Percentiles rank a stretch among this genome's conserved stretches.
Conservation (phyloP, 768 basidiomycete genomes). For the Lactifluus echinatus region DNA sequence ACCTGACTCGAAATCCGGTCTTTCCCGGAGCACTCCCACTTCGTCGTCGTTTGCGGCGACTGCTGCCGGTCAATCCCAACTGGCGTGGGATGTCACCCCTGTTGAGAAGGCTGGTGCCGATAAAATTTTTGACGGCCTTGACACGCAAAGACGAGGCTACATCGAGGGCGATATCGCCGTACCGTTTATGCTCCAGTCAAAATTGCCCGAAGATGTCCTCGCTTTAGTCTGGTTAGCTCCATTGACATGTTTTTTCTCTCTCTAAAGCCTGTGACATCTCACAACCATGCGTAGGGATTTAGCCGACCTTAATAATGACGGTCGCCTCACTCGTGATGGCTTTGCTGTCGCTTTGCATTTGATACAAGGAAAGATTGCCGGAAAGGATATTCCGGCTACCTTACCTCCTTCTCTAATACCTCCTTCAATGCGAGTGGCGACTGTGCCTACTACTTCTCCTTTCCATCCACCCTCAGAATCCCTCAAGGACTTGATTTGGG, state of each 20-base stretch:
- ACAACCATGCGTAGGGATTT: conserved; percentile 62
- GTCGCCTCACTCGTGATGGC: conserved; percentile 77
- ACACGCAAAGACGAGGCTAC: conserved; percentile 61
- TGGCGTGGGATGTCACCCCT: conserved; percentile 78
- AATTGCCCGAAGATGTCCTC: conserved; percentile 71
- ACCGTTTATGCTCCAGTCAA: conserved; percentile 89
- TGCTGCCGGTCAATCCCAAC: conserved; percentile 17
- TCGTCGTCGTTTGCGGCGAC: conserved; percentile 19
- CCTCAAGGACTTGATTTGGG: conserved; percentile 41
- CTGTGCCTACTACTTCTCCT: conserved; percentile 30
- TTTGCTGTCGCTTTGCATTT: conserved; percentile 95
- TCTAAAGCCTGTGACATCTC: neutral
- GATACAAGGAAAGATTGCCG: conserved; percentile 77
- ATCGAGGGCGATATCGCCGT: conserved; percentile 94
- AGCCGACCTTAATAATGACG: conserved; percentile 81
- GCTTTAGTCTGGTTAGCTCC: conserved; percentile 79
- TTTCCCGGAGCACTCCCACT: conserved; percentile 25
- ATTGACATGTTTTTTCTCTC: neutral
- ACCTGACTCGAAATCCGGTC: conserved; percentile 22
- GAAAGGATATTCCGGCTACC: conserved; percentile 62
- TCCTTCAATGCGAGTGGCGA: conserved; percentile 57
- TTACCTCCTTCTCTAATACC: conserved; percentile 74
- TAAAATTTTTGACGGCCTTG: conserved; percentile 73
- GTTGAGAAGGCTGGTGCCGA: conserved; percentile 74
- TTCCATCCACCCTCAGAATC: conserved; percentile 32